Conservation (phyloP, 164 flowering plant genomes). For the Liquidambar formosana region DNA sequence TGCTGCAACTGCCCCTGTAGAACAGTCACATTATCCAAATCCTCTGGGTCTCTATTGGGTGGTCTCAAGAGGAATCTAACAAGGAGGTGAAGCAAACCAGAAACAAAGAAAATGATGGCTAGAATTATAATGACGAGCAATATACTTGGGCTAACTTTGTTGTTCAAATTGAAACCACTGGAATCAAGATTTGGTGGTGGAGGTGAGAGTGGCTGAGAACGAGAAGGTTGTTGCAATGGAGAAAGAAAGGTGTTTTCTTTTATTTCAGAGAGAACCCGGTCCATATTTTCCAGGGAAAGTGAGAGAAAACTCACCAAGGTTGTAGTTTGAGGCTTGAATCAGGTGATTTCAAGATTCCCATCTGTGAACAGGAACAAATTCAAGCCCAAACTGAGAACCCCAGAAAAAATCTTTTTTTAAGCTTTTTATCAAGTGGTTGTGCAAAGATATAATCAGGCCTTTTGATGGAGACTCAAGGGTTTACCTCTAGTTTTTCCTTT, state of each 20-base stretch:
- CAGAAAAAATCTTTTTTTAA: constrained; percentile 9
- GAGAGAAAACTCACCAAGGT: constrained; percentile 31
- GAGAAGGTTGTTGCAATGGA: constrained; percentile 33
- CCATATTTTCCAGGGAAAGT: constrained; percentile 31
- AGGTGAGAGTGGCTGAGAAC: constrained; percentile 26
- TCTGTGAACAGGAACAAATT: constrained; percentile 3
- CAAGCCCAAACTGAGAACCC: constrained; percentile 5
- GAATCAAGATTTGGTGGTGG: constrained; percentile 27
- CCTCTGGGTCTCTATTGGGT: constrained; percentile 51
- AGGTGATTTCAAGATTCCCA: constrained; percentile 12
- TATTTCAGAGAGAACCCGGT: constrained; percentile 29
- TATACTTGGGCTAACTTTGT: constrained; percentile 73
- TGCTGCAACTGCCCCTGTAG: constrained; percentile 94
- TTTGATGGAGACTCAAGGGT: constrained; percentile 18
- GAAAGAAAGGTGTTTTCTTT: constrained; percentile 23
- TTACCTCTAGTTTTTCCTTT: not conserved
- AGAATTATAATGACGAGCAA: constrained; percentile 75
- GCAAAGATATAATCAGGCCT: constrained; percentile 5
- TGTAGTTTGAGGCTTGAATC: constrained; percentile 30
- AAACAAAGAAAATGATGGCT: constrained; percentile 80
- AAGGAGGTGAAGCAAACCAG: constrained; percentile 86
- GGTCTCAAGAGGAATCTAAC: constrained; percentile 73
- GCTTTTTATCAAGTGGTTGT: constrained; percentile 13
- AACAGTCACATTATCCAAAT: constrained; percentile 58
- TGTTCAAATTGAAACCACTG: constrained; percentile 36